These are phyloP conservation scores for Polytrichum formosum DNA, from an alignment of 225 moss, liverwort and hornwort species.

Conservation along the genomic window DNA sequence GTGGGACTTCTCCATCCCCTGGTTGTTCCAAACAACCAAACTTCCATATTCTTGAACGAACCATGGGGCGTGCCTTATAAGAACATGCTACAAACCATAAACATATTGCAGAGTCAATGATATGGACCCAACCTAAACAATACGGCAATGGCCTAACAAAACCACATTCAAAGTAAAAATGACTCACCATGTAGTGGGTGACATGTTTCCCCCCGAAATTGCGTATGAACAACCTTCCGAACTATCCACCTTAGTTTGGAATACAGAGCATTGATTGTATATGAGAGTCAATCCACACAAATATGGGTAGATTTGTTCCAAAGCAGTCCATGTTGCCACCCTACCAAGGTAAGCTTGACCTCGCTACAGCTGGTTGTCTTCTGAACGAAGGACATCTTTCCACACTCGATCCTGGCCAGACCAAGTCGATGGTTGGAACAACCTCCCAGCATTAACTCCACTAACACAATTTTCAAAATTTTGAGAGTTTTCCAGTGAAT, in stretches of 20 bases:
- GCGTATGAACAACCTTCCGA: background rate
- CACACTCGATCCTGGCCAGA: background rate
- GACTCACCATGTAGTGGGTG: constrained; percentile 3
- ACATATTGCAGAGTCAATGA: no score
- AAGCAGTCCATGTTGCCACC: background rate
- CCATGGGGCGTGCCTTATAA: background rate
- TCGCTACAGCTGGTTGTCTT: background rate
- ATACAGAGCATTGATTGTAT: background rate
- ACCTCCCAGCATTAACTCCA: background rate
- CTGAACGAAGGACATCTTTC: background rate
- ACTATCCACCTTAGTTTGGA: background rate
- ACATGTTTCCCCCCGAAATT: background rate
- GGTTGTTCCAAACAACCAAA: background rate
- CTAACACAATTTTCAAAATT: no score
- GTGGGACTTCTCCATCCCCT: background rate
- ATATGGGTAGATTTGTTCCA: background rate
- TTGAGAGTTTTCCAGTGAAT: no score
- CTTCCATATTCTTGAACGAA: background rate
- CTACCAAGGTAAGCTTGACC: background rate
- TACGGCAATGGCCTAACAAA: no score
- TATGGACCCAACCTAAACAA: no score
- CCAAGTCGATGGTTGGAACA: constrained; percentile 1
- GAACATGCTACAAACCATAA: background rate
- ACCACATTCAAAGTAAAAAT: no score
- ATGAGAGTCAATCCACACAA: background rate